Evolutionary conservation across 2,329 filamentous ascomycete genomes (phyloP).

Genomic region (Trichothecium roseum): DNA sequence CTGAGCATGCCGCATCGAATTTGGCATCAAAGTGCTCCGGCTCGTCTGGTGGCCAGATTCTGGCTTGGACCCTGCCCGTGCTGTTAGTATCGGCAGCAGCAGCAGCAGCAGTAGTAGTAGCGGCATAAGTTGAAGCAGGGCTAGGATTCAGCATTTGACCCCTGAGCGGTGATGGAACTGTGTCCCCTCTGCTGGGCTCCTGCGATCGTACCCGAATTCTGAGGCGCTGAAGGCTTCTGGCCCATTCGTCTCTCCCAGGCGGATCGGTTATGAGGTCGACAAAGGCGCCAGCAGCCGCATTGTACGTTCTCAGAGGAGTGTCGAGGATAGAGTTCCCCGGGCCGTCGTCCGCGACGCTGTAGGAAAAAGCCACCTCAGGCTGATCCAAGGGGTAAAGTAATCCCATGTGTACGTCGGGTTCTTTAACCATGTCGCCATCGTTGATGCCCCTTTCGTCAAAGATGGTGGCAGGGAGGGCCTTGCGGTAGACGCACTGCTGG

Average conservation of each 20-base stretch:
- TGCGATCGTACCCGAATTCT: constrained; percentile 22
- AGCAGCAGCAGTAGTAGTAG: too few species aligned
- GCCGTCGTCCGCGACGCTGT: constrained; percentile 37
- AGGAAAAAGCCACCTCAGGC: constrained; percentile 32
- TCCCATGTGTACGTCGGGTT: too few species aligned
- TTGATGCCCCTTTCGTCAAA: too few species aligned
- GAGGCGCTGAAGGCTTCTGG: constrained; percentile 15
- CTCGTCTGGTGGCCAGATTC: constrained; percentile 14
- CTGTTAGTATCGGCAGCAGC: too few species aligned
- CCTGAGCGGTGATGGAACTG: too few species aligned
- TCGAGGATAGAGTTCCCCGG: constrained; percentile 36
- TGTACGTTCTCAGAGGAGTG: constrained; percentile 45
- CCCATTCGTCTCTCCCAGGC: too few species aligned
- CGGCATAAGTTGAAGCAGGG: too few species aligned
- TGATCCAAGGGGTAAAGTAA: too few species aligned
- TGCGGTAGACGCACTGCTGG: too few species aligned
- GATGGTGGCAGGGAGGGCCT: too few species aligned
- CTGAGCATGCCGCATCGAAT: too few species aligned
- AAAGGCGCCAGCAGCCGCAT: constrained; percentile 40
- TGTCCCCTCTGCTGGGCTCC: not conserved
- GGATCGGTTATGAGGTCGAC: constrained; percentile 47
- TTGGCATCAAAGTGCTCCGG: constrained; percentile 23
- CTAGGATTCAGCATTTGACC: not conserved
- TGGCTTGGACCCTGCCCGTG: constrained; percentile 3
- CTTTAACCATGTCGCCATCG: too few species aligned